Percentiles rank a stretch among this genome's conserved stretches.
Evolutionary conservation across 192 early-diverging fungal species (phyloP).

Genomic region (Coemansia umbellata): DNA sequence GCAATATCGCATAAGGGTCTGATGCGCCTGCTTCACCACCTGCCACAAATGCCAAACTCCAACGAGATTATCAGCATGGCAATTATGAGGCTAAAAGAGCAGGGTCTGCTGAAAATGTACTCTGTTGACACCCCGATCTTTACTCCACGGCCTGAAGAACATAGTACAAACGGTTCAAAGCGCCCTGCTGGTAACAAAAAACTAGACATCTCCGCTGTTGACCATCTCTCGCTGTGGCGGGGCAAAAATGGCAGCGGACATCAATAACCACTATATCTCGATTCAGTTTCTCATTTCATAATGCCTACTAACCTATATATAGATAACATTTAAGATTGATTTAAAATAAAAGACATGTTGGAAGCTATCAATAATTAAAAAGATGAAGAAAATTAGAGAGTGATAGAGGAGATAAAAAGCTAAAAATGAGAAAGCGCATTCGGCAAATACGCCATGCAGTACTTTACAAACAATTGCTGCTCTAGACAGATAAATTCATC

Average conservation of each 20-base stretch:
- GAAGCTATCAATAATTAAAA: too few species aligned
- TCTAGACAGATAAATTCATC: too few species aligned
- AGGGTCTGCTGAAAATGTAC: slow-evolving; percentile 24
- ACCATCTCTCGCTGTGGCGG: slow-evolving; percentile 20
- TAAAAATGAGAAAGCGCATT: too few species aligned
- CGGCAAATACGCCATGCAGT: too few species aligned
- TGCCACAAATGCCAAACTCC: slow-evolving; percentile 8
- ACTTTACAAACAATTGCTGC: too few species aligned
- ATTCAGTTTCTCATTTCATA: too few species aligned
- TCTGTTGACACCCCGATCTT: slow-evolving; percentile 29
- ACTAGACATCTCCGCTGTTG: slow-evolving; percentile 19
- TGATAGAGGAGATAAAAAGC: too few species aligned
- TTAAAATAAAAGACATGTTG: too few species aligned
- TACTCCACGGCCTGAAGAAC: slow-evolving; percentile 4
- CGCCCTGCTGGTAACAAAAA: slow-evolving; percentile 12
- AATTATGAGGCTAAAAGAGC: slow-evolving; percentile 34
- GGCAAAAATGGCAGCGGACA: neutral
- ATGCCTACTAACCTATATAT: too few species aligned
- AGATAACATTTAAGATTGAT: too few species aligned
- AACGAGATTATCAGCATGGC: slow-evolving; percentile 23
- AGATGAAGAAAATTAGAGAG: too few species aligned
- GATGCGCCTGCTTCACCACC: slow-evolving; percentile 2
- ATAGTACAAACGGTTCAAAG: neutral
- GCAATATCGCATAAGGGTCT: slow-evolving; percentile 26
- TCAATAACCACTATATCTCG: neutral